Base-by-base conservation (phyloP, 2,329 filamentous ascomycete species). In the Calonectria multiphialidica region DNA sequence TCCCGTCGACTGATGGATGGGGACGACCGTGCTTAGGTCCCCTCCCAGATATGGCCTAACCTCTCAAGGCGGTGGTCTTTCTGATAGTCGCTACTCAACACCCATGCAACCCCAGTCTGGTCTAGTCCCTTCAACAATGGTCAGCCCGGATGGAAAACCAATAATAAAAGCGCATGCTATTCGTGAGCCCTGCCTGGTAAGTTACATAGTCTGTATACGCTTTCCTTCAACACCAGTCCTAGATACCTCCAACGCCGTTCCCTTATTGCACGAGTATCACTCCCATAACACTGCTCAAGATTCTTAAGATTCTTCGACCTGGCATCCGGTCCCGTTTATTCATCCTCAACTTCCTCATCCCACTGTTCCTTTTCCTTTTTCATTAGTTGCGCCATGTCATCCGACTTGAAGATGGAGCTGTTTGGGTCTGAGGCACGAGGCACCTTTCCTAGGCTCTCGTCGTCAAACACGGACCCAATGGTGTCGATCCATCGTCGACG, bases 381-480 rank as follows among this genome's bases (percentile, higher is more conserved):
- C 79, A 96, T 89, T 67, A 94, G 88, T 73, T 92, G 89, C 18
- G 89, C 89, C 94, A 98, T 96, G 71, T 90, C 87, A 6, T 88
- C 89, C 3, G 91, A 86, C 75, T 93, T 93, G 84, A 98, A 98
- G 69, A 98, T 93, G 40, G 88, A 89, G 79, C 89, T 92, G 64
- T 85, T 87, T 1, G 91, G 90, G 71, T 97, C 93, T 1, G 88
- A 86, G 25, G 82, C 84, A 1, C 92, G 86, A 18, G 95, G 95
- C 49, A 98, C 93, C 68, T 89, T 90, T 73, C 90, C 90, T 42
- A 95, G 89, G 77, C 91, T 93, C 78, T 96, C 95, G 78, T 94
- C 94, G 73, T 96, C 93, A 79, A 99, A 98, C 0, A 98, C 95
- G 0, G 95, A 93, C 0, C 95, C 95, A 76, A 99, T 97, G 45